A percentile compares a stretch with the other conserved stretches of the same genome.
Evolutionary conservation across 2,329 filamentous ascomycete genomes (phyloP).

Genomic region (Aspergillus oerlinghausenensis): DNA sequence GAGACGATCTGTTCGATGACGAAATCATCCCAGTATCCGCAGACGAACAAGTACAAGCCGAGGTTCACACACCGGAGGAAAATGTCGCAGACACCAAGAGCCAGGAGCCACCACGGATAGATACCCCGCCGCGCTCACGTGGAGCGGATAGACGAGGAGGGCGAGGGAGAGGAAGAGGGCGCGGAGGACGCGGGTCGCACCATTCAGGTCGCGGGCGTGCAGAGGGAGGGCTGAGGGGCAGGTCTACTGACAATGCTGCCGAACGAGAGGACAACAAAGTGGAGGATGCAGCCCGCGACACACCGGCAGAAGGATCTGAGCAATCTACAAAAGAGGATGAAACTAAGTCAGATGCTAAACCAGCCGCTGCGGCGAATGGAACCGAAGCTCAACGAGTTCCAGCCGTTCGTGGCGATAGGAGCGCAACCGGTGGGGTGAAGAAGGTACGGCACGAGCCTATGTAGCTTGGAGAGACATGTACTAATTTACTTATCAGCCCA

Average conservation of each 20-base stretch:
- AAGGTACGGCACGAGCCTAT: constrained; percentile 30
- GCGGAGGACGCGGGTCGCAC: constrained; percentile 21
- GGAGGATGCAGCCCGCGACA: constrained; percentile 14
- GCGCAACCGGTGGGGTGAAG: constrained; percentile 49
- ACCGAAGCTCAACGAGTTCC: constrained; percentile 27
- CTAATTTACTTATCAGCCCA: constrained; percentile 44
- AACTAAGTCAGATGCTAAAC: constrained; percentile 9
- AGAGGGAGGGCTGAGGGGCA: constrained; percentile 15
- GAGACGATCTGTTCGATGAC: constrained; percentile 49
- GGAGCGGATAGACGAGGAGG: constrained; percentile 30
- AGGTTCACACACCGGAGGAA: constrained; percentile 13
- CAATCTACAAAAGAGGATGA: constrained; percentile 15
- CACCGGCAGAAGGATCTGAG: constrained; percentile 8
- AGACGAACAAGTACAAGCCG: constrained; percentile 25
- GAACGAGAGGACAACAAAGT: constrained; percentile 9
- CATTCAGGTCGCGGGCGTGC: constrained; percentile 16
- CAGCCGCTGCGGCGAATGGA: constrained; percentile 17
- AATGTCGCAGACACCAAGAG: constrained; percentile 13
- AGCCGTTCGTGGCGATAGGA: constrained; percentile 53
- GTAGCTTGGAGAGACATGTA: background rate
- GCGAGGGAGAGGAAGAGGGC: constrained; percentile 26
- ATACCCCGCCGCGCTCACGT: constrained; percentile 24
- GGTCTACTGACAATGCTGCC: constrained; percentile 10
- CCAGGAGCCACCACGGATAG: constrained; percentile 14
- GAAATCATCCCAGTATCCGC: constrained; percentile 44